phyloP scores from a whole-genome alignment of 768 basidiomycete species.

The Suillus occidentalis region DNA sequence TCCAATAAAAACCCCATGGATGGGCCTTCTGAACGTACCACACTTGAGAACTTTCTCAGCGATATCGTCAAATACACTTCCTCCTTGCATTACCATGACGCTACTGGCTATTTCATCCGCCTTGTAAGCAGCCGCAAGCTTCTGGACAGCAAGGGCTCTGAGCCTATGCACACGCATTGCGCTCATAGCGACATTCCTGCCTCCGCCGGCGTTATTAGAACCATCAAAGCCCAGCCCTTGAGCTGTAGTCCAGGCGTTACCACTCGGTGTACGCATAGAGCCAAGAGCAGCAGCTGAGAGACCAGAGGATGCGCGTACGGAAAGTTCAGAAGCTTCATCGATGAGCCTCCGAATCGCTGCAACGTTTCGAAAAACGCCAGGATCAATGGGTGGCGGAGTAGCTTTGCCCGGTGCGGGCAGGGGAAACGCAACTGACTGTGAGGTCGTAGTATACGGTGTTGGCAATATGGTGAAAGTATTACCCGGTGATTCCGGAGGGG shows the following conservation, averaged over 20 bases:
- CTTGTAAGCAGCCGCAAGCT: conserved; percentile 82
- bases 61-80: conserved; percentile 90
- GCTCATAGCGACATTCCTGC: conserved; percentile 80
- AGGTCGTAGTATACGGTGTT: conserved; percentile 28
- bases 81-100: conserved; percentile 95
- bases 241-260: conserved; percentile 59
- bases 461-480: conserved; percentile 36
- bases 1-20: neutral
- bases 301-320: conserved; percentile 84
- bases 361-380: conserved; percentile 81
- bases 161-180: conserved; percentile 81
- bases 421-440: conserved; percentile 47
- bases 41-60: conserved; percentile 81
- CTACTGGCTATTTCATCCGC: conserved; percentile 89
- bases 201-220: conserved; percentile 51
- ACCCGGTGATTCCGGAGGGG: conserved; percentile 48
- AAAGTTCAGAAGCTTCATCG: conserved; percentile 87
- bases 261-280: conserved; percentile 51
- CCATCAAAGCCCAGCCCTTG: conserved; percentile 66
- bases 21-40: conserved; percentile 38
- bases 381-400: conserved; percentile 85
- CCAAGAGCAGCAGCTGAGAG: conserved; percentile 73
- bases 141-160: conserved; percentile 80
- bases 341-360: conserved; percentile 75
- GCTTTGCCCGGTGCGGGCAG: conserved; percentile 62